phyloP scores from a whole-genome alignment of 345 rosid species.

The Litchi chinensis region DNA sequence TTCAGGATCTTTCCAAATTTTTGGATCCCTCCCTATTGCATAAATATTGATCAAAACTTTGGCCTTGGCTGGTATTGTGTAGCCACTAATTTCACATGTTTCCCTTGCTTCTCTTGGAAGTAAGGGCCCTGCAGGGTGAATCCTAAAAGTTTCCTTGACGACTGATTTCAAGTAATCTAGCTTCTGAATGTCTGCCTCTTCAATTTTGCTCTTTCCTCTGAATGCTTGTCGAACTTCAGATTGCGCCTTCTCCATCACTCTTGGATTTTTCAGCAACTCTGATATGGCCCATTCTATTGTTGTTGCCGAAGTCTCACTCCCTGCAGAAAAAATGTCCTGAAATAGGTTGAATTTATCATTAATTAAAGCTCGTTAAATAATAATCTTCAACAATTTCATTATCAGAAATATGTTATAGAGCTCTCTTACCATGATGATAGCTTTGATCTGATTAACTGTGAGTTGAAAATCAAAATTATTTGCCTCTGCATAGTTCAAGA shows the following conservation, averaged over 20 bases:
- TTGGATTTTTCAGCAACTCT: slow-evolving; percentile 21
- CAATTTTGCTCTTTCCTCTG: slow-evolving; percentile 17
- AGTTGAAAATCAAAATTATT: slow-evolving; percentile 14
- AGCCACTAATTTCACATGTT: slow-evolving; percentile 30
- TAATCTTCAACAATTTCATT: too few species aligned
- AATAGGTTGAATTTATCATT: not conserved
- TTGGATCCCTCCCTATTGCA: slow-evolving; percentile 38
- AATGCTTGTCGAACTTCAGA: slow-evolving; percentile 17
- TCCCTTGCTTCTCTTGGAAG: slow-evolving; percentile 29
- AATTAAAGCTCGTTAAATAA: not conserved
- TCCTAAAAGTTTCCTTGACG: slow-evolving; percentile 26
- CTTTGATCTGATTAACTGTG: slow-evolving; percentile 13
- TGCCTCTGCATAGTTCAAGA: slow-evolving; percentile 20
- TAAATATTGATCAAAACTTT: slow-evolving; percentile 28
- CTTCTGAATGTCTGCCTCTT: slow-evolving; percentile 24
- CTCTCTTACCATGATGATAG: slow-evolving; percentile 3
- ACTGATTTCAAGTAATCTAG: slow-evolving; percentile 18
- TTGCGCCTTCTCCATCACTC: slow-evolving; percentile 16
- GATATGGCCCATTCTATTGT: slow-evolving; percentile 29
- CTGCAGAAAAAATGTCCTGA: slow-evolving; percentile 32
- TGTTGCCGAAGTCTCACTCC: slow-evolving; percentile 30
- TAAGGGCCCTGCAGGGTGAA: slow-evolving; percentile 29
- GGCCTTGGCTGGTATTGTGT: slow-evolving; percentile 22
- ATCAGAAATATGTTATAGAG: not conserved
- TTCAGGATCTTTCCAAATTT: slow-evolving; percentile 23